Conservation (phyloP, 2,329 filamentous ascomycete genomes). For the Phaeomoniella chlamydospora region DNA sequence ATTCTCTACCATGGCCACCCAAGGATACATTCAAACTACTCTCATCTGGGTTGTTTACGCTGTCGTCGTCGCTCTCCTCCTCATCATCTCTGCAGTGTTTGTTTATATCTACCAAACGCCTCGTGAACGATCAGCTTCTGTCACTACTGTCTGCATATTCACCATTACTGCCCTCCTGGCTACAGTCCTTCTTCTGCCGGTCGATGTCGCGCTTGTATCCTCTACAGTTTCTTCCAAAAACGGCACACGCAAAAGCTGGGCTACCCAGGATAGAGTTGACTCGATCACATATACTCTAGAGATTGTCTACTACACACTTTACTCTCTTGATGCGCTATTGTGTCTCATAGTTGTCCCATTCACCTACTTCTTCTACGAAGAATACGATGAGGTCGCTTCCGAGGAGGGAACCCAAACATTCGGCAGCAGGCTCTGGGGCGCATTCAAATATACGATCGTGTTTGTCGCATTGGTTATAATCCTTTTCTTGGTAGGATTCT, state of each 20-base stretch:
- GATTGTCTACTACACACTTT: constrained; percentile 83
- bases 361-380: constrained; percentile 96
- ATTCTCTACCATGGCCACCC: constrained; percentile 32
- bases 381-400: constrained; percentile 81
- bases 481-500: constrained; percentile 85
- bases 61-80: constrained; percentile 61
- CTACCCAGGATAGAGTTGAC: constrained; percentile 64
- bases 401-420: constrained; percentile 64
- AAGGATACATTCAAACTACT: constrained; percentile 58
- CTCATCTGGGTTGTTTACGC: constrained; percentile 94
- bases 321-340: constrained; percentile 78
- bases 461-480: constrained; percentile 63
- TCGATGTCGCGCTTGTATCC: constrained; percentile 89
- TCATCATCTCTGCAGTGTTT: constrained; percentile 67
- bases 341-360: constrained; percentile 87
- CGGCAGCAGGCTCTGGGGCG: constrained; percentile 60
- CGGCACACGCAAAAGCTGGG: constrained; percentile 88
- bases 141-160: constrained; percentile 74
- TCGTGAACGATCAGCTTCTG: constrained; percentile 66
- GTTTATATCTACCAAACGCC: constrained; percentile 86
- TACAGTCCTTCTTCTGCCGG: constrained; percentile 80
- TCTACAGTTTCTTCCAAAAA: constrained; percentile 63
- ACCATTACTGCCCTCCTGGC: constrained; percentile 78
- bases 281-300: constrained; percentile 68
- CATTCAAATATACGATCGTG: constrained; percentile 76